Evolutionary conservation across 495 filamentous ascomycete genomes (phyloP).

Genomic region (Penicillium arizonense): DNA sequence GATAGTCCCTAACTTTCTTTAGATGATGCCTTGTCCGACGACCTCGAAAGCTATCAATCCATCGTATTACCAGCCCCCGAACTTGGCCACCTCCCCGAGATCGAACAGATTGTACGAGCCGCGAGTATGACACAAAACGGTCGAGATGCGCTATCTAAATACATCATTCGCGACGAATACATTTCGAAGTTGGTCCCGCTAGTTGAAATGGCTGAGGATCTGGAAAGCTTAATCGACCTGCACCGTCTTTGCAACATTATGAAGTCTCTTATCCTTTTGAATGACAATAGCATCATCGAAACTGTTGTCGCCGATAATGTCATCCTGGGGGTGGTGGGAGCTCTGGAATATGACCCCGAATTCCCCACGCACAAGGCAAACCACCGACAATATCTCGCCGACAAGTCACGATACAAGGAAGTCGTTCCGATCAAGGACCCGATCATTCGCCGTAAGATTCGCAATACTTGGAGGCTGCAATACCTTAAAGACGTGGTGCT

Average conservation of each 20-base stretch:
- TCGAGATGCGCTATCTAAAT: constrained; percentile 86
- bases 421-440: constrained; percentile 87
- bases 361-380: constrained; percentile 99
- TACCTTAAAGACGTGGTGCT: constrained; percentile 99
- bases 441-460: constrained; percentile 83
- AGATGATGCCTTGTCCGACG: constrained; percentile 93
- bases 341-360: constrained; percentile 96
- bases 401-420: constrained; percentile 90
- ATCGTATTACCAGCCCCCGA: constrained; percentile 76
- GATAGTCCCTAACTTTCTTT: constrained; percentile 5
- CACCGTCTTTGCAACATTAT: constrained; percentile 96
- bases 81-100: constrained; percentile 75
- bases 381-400: constrained; percentile 87
- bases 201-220: constrained; percentile 82
- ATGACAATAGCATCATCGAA: constrained; percentile 93
- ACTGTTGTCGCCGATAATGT: constrained; percentile 86
- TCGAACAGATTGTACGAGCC: constrained; percentile 75
- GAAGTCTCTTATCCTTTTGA: constrained; percentile 92
- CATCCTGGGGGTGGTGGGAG: constrained; percentile 90
- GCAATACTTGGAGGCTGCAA: constrained; percentile 90
- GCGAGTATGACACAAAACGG: constrained; percentile 71
- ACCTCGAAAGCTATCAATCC: constrained; percentile 68
- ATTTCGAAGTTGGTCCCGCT: constrained; percentile 83
- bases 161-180: constrained; percentile 79
- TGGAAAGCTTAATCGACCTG: constrained; percentile 81